Evolutionary conservation across 306 rosid genomes (phyloP), one percentile per base, ranked within the genome.

Genomic region (Cicer cuneatum): DNA sequence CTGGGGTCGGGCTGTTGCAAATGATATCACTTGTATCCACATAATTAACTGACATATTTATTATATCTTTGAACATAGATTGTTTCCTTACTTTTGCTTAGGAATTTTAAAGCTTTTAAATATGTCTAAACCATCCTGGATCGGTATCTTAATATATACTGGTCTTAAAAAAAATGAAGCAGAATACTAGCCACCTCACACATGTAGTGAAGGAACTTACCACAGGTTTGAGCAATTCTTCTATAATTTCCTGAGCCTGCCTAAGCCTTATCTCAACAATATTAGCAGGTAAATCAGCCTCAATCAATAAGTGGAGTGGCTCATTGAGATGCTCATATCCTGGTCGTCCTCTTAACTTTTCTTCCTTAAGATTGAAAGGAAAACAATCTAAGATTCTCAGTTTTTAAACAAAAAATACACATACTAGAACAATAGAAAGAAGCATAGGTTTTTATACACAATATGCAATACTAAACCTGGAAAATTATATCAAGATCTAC

Each of bases 171-270:
- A 66, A 77, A 33, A 63, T 64, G 42, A 78, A 78, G 69, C n/a
- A 76, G 59, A 75, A 53, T 10, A 54, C 46, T 19, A 76, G 70
- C 62, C 65, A 42, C 70, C 71, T 78, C 71, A 66, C 18, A 63
- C 49, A 18, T 7, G 78, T 19, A 56, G 46, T 65, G 61, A 81
- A 74, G 75, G 82, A 41, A 57, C 75, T 82, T 84, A 93, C 98
- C 86, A 93, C 98, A 51, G 98, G 98, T 83, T 91, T 94, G 84
- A 94, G 98, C 86, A 94, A 81, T 86, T 94, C 97, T 82, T 94
- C 97, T 6, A 94, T 94, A 69, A 94, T 87, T 84, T 94, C 98
- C 75, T 90, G 98, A 9, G 98, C 98, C 83, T 94, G 98, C 82
- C 95, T 85, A 78, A 94, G 92, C 87, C 91, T 90, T 7, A 91